phyloP scores from a whole-genome alignment of 1,284 basidiomycete species.

The Boletus holoroseus region DNA sequence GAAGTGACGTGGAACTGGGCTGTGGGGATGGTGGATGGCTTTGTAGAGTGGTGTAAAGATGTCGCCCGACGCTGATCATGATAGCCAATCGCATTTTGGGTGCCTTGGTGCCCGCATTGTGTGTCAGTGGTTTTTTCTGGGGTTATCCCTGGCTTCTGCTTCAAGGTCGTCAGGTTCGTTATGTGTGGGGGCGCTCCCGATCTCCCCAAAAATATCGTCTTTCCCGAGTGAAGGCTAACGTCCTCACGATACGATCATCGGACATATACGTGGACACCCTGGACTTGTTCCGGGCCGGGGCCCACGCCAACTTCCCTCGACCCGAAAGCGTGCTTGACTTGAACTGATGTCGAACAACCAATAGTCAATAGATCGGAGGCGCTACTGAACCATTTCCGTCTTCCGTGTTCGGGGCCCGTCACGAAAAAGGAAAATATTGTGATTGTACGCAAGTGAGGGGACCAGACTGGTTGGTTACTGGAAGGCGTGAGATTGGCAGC shows the following conservation, averaged over 20 bases:
- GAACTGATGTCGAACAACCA: background rate
- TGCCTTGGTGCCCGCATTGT: background rate
- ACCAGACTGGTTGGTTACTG: background rate
- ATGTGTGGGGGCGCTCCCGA: background rate
- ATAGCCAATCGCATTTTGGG: background rate
- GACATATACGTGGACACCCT: background rate
- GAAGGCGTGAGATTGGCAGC: background rate
- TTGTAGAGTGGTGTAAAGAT: constrained; percentile 25
- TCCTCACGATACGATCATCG: too few species aligned
- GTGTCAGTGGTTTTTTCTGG: background rate
- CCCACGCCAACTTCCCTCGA: background rate
- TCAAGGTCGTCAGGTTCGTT: background rate
- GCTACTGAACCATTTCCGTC: background rate
- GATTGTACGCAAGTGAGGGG: background rate
- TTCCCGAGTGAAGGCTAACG: background rate
- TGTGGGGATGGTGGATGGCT: constrained; percentile 10
- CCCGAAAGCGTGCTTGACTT: background rate
- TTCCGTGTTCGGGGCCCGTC: too few species aligned
- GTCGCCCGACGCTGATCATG: constrained; percentile 16
- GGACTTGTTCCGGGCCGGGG: background rate
- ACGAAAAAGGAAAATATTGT: too few species aligned
- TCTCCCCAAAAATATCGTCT: background rate
- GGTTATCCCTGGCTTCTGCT: background rate
- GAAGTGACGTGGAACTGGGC: constrained; percentile 61
- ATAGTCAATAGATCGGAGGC: background rate